Conservation (phyloP, 75 land plant genomes). For the Pinus tabuliformis region DNA sequence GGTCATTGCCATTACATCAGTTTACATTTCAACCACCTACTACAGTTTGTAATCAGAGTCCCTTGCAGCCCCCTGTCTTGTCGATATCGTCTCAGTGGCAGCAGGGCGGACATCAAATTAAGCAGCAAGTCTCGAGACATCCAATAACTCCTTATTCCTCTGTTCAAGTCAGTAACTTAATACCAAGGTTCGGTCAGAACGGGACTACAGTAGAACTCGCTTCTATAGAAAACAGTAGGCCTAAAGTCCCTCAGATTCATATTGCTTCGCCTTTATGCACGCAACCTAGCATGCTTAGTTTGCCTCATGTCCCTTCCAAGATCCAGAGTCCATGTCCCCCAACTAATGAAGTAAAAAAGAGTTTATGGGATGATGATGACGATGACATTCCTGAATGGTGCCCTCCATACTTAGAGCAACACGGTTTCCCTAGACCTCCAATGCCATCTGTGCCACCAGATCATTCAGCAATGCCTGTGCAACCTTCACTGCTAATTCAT, state of each 20-base stretch:
- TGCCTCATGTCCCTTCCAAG: neutral
- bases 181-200: neutral
- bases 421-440: neutral
- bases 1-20: neutral
- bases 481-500: neutral
- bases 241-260: neutral
- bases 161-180: neutral
- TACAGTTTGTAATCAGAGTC: neutral
- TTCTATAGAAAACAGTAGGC: constrained; percentile 1
- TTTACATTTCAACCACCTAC: neutral
- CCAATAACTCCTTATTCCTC: neutral
- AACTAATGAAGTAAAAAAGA: constrained; percentile 8
- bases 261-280: neutral
- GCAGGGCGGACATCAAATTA: neutral
- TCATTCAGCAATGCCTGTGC: neutral
- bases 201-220: neutral
- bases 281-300: neutral
- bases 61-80: constrained; percentile 2
- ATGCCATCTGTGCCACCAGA: neutral
- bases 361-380: constrained; percentile 39
- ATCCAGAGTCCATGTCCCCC: neutral
- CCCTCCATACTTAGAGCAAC: constrained; percentile 26
- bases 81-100: neutral
- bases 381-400: constrained; percentile 67
- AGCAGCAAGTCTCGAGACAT: neutral